A percentile compares a stretch with the other conserved stretches of the same genome.
Conservation (phyloP, 2,329 filamentous ascomycete genomes). For the Xylaria polymorpha region DNA sequence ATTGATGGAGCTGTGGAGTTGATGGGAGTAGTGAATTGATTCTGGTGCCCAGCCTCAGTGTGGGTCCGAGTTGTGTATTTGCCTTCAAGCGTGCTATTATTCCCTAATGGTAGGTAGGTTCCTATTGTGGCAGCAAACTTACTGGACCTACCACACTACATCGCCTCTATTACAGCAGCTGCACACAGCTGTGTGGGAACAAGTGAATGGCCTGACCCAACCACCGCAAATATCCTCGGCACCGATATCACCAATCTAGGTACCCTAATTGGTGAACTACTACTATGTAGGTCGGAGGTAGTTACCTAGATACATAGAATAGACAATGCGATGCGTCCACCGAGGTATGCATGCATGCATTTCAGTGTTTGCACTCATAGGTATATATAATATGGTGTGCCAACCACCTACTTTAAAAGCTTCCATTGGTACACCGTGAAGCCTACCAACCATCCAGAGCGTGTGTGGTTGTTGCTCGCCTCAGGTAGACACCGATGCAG, state of each 20-base stretch:
- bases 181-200: not conserved
- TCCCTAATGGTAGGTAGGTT: not conserved
- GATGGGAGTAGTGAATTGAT: not conserved
- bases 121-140: not conserved
- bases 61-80: not conserved
- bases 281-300: not conserved
- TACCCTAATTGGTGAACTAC: not conserved
- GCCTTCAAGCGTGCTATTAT: not conserved
- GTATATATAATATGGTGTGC: not conserved
- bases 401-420: not conserved
- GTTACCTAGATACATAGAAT: not conserved
- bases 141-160: not conserved
- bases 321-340: not conserved
- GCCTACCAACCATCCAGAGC: not conserved
- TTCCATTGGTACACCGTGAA: not conserved
- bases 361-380: not conserved
- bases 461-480: not conserved
- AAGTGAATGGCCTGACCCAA: conserved; percentile 7
- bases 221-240: not conserved
- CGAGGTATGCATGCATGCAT: not conserved
- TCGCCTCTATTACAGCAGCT: not conserved
- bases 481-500: not conserved
- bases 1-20: not conserved
- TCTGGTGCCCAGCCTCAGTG: not conserved
- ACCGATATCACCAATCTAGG: not conserved